phyloP scores from a whole-genome alignment of 2,329 filamentous ascomycete genomes.

The Colletotrichum cuscutae region DNA sequence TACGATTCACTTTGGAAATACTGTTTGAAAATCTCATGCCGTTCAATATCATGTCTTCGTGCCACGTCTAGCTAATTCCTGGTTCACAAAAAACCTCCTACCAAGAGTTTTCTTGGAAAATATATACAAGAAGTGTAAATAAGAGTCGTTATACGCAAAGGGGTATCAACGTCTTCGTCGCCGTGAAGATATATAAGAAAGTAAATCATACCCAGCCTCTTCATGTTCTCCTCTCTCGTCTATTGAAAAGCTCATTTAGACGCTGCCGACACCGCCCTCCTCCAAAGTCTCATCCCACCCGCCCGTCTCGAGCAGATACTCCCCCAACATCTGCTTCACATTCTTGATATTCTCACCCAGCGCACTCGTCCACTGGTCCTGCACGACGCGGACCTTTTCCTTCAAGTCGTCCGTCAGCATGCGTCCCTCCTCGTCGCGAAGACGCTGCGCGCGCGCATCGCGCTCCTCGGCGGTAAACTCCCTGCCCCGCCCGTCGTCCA shows the following conservation, averaged over 20 bases:
- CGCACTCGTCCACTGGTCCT: slow-evolving; percentile 90
- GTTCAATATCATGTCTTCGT: background rate
- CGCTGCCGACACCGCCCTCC: slow-evolving; percentile 62
- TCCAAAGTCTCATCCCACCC: slow-evolving; percentile 87
- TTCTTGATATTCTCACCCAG: slow-evolving; percentile 80
- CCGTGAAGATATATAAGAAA: slow-evolving; percentile 1
- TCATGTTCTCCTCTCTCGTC: background rate
- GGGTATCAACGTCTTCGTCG: slow-evolving; percentile 37
- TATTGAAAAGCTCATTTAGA: slow-evolving; percentile 41
- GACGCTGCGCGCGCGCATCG: slow-evolving; percentile 59
- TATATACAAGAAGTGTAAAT: slow-evolving; percentile 32
- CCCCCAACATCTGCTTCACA: slow-evolving; percentile 79
- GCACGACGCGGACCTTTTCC: slow-evolving; percentile 90
- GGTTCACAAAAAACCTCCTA: background rate
- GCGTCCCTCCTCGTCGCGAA: slow-evolving; percentile 74
- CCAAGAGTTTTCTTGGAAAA: background rate
- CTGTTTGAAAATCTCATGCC: too few relatives aligned
- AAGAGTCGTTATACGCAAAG: slow-evolving; percentile 30
- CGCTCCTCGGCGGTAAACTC: slow-evolving; percentile 46
- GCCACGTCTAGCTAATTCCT: background rate
- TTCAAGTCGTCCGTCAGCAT: slow-evolving; percentile 86
- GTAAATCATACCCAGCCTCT: slow-evolving; percentile 5
- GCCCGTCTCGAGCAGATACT: slow-evolving; percentile 79
- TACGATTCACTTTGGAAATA: background rate
- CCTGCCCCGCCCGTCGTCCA: slow-evolving; percentile 51